A percentile compares a stretch with the other conserved stretches of the same genome.
These are phyloP conservation scores for Hordeum pubiflorum DNA, from an alignment of 202 grass and related monocot genomes.

Conservation along the genomic window DNA sequence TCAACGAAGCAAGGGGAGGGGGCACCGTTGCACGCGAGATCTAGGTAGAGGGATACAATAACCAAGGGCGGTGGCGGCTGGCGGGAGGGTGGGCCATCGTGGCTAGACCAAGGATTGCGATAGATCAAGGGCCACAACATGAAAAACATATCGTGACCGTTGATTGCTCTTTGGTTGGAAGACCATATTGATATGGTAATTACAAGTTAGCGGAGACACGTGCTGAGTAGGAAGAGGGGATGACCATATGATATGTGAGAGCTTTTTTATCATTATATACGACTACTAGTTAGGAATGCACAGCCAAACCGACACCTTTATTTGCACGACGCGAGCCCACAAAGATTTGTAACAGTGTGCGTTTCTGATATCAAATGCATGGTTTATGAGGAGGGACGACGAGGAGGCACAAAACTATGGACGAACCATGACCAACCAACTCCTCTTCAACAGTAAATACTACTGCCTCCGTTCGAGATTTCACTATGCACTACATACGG, in stretches of 20 bases:
- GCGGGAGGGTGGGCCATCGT: too few relatives aligned
- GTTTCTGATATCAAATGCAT: rapidly evolving
- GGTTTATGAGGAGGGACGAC: neutral
- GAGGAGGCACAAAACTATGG: neutral
- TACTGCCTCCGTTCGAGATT: too few relatives aligned
- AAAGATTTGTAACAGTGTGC: neutral
- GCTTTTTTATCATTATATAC: neutral
- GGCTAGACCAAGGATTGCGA: neutral
- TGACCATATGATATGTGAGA: rapidly evolving
- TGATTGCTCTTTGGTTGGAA: neutral
- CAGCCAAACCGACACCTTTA: neutral
- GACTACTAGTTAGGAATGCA: neutral
- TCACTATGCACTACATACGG: too few relatives aligned
- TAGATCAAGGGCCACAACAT: neutral
- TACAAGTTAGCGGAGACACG: neutral
- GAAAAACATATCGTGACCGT: neutral
- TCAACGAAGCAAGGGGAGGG: neutral
- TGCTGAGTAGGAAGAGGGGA: neutral
- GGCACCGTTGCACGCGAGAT: too few relatives aligned
- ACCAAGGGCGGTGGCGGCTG: neutral
- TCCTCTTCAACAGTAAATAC: too few relatives aligned
- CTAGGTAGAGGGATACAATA: neutral
- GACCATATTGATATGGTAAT: neutral
- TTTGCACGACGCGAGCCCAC: neutral
- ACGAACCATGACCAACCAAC: too few relatives aligned